Percentiles rank a stretch among this genome's conserved stretches.
phyloP scores from a whole-genome alignment of 2,329 filamentous ascomycete species.

The Penicillium sp. region DNA sequence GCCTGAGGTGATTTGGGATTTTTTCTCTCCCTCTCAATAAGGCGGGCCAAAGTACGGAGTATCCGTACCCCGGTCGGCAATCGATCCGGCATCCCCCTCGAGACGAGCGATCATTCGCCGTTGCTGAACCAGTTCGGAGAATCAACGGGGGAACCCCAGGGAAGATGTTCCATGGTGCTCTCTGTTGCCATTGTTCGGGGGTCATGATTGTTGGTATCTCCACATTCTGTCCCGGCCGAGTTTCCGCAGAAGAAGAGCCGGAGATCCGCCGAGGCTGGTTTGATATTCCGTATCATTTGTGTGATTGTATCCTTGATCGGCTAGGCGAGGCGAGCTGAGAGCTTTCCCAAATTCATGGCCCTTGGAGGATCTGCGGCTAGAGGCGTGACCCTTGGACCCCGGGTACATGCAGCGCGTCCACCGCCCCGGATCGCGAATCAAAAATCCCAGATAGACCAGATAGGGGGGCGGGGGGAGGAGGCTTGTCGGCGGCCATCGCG shows the following conservation, averaged over 20 bases:
- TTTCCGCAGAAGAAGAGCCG: background rate
- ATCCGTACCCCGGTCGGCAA: background rate
- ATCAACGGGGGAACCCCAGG: background rate
- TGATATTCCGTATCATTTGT: no score
- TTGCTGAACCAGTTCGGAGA: background rate
- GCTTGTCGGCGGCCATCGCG: background rate
- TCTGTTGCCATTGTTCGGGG: background rate
- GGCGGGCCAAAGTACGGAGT: background rate
- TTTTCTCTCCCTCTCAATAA: background rate
- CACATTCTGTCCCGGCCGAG: background rate
- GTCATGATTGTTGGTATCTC: background rate
- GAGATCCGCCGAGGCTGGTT: background rate
- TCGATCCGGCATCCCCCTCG: background rate
- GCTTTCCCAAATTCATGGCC: conserved; percentile 7
- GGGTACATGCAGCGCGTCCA: conserved; percentile 21
- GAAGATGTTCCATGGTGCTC: background rate
- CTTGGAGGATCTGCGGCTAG: conserved; percentile 27
- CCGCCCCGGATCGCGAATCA: conserved; percentile 4
- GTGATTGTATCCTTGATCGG: background rate
- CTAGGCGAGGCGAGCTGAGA: background rate
- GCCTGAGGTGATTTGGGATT: background rate
- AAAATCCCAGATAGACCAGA: background rate
- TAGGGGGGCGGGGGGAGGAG: background rate
- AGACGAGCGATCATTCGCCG: background rate
- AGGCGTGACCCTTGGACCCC: conserved; percentile 12